phyloP scores from a whole-genome alignment of 768 basidiomycete species.

The Serpula lacrymans region DNA sequence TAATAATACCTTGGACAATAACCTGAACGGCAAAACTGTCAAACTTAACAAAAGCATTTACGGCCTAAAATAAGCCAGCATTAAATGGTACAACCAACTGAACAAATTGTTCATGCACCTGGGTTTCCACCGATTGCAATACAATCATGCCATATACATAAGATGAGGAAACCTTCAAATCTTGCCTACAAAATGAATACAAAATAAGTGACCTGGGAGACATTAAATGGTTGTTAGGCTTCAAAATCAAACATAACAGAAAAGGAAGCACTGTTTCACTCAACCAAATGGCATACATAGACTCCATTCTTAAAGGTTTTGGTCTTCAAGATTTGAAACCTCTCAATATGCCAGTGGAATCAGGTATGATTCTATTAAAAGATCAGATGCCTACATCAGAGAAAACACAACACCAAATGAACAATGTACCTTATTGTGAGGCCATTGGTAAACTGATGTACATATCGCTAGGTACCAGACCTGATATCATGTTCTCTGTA shows the following conservation, averaged over 20 bases:
- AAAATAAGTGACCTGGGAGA: slow-evolving; percentile 21
- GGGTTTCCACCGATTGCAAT: slow-evolving; percentile 14
- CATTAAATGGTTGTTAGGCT: slow-evolving; percentile 21
- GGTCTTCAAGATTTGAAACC: slow-evolving; percentile 1
- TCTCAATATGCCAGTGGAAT: slow-evolving; percentile 5
- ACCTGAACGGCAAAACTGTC: no score
- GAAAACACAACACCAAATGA: no score
- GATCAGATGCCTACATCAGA: no score
- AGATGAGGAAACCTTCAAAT: slow-evolving; percentile 5
- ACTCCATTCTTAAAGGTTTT: neutral
- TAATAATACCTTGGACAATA: slow-evolving; percentile 16
- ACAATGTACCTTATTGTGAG: no score
- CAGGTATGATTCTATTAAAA: neutral
- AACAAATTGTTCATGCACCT: slow-evolving; percentile 13
- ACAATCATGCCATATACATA: no score
- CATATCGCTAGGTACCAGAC: slow-evolving; percentile 21
- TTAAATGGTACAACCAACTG: slow-evolving; percentile 28
- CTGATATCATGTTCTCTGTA: slow-evolving; percentile 30
- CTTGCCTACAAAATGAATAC: slow-evolving; percentile 10
- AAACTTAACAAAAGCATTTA: slow-evolving; percentile 22
- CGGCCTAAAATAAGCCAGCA: slow-evolving; percentile 26
- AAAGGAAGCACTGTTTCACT: neutral
- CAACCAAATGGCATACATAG: slow-evolving; percentile 8
- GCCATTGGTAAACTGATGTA: slow-evolving; percentile 28
- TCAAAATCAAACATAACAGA: slow-evolving; percentile 13